Evolutionary conservation across 139 green algal species (phyloP).

Genomic region (Spirogloea muscicola): DNA sequence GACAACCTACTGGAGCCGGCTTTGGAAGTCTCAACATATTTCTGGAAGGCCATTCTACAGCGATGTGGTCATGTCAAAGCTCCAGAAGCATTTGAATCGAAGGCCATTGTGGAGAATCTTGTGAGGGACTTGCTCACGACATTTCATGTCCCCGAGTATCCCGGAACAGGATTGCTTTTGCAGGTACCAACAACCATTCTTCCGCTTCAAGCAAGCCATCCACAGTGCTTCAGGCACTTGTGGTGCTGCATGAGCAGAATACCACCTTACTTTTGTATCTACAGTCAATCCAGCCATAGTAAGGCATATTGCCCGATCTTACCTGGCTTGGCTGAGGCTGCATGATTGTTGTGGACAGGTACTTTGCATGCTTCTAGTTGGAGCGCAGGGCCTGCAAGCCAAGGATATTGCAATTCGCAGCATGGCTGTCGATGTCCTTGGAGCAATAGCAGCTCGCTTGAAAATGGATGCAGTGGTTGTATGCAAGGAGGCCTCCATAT

Average conservation of each 20-base stretch:
- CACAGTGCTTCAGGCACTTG: no score
- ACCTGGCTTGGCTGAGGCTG: not conserved
- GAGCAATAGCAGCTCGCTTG: conserved; percentile 1
- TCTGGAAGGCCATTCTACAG: conserved; percentile 2
- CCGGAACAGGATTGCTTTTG: not conserved
- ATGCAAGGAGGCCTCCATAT: not conserved
- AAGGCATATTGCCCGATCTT: not conserved
- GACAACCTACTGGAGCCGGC: not conserved
- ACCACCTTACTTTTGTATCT: no score
- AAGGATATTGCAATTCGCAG: conserved; percentile 1
- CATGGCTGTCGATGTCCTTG: conserved; percentile 4
- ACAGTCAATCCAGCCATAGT: no score
- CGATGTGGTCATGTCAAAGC: not conserved
- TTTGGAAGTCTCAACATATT: not conserved
- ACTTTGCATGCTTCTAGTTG: not conserved
- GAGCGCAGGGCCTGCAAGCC: not conserved
- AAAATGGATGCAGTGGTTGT: not conserved
- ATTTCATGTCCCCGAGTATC: not conserved
- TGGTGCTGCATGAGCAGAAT: no score
- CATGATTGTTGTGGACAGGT: not conserved
- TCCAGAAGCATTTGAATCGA: conserved; percentile 10
- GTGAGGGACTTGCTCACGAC: not conserved
- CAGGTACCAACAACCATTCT: no score
- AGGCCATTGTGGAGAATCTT: conserved; percentile 17
- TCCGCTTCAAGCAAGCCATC: no score